Evolutionary conservation across 768 basidiomycete genomes (phyloP).

Genomic region (Lactarius vividus): DNA sequence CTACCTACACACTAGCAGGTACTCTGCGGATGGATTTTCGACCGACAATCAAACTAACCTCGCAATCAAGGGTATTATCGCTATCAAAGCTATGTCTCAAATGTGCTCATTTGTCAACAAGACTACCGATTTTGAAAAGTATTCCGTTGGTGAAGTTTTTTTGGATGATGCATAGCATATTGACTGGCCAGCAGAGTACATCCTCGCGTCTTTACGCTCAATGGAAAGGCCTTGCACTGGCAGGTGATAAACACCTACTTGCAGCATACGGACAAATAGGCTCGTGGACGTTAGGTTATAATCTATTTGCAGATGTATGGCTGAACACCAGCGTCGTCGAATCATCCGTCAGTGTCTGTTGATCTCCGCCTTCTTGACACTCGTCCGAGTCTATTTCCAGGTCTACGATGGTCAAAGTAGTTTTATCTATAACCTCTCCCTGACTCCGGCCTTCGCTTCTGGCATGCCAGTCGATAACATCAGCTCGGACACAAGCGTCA

Average conservation of each 20-base stretch:
- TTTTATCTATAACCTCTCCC: constrained; percentile 1
- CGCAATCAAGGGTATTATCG: constrained; percentile 69
- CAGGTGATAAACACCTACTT: constrained; percentile 11
- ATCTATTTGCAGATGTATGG: constrained; percentile 59
- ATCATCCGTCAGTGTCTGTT: constrained; percentile 12
- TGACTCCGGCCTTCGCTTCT: neutral
- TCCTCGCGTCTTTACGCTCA: constrained; percentile 4
- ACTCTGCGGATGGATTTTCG: constrained; percentile 11
- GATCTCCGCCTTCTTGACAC: neutral
- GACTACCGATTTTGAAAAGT: constrained; percentile 27
- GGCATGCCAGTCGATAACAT: constrained; percentile 15
- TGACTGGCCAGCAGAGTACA: constrained; percentile 4
- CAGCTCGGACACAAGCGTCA: neutral
- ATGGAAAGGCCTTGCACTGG: constrained; percentile 14
- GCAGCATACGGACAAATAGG: constrained; percentile 6
- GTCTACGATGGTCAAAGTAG: constrained; percentile 10
- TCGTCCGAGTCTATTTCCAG: constrained; percentile 7
- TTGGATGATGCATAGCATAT: neutral
- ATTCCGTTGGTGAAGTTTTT: constrained; percentile 27
- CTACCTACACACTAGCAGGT: constrained; percentile 6
- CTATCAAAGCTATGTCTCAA: constrained; percentile 60
- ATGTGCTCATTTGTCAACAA: constrained; percentile 39
- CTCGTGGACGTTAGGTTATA: constrained; percentile 62
- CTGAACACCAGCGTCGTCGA: constrained; percentile 51
- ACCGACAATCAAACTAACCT: constrained; percentile 61